phyloP scores from a whole-genome alignment of 2,329 filamentous ascomycete genomes.

The Emericellopsis cladophorae region DNA sequence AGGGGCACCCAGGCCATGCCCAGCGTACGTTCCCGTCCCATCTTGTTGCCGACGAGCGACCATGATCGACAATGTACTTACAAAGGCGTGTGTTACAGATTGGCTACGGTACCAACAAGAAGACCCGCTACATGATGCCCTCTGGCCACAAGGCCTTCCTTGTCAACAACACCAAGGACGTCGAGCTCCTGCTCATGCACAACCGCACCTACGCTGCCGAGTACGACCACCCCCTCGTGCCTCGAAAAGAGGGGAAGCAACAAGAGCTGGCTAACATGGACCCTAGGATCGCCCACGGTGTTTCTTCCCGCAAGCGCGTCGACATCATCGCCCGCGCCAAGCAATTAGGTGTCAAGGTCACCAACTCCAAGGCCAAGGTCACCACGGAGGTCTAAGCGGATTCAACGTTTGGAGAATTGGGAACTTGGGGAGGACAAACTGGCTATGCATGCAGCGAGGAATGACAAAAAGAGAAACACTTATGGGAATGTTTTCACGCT shows the following conservation, averaged over 20 bases:
- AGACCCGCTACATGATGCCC: conserved; percentile 97
- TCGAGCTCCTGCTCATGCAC: conserved; percentile 99
- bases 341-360: conserved; percentile 98
- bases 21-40: conserved; percentile 58
- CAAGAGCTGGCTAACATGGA: conserved; percentile 20
- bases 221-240: conserved; percentile 44
- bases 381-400: conserved; percentile 72
- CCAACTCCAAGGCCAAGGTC: conserved; percentile 97
- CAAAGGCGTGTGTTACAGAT: conserved; percentile 50
- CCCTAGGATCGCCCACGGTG: conserved; percentile 85
- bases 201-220: conserved; percentile 98
- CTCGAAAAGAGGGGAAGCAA: neutral
- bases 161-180: conserved; percentile 90
- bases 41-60: no score
- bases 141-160: conserved; percentile 99
- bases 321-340: conserved; percentile 96
- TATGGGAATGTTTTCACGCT: neutral
- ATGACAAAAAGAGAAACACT: neutral
- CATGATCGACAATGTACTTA: neutral
- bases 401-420: conserved; percentile 1
- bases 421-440: neutral
- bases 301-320: conserved; percentile 97
- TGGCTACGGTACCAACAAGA: conserved; percentile 98
- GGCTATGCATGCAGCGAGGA: neutral
- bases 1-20: conserved; percentile 93